These are phyloP conservation scores for Tetracladium setigerum DNA, from an alignment of 495 filamentous ascomycete genomes.

Conservation along the genomic window DNA sequence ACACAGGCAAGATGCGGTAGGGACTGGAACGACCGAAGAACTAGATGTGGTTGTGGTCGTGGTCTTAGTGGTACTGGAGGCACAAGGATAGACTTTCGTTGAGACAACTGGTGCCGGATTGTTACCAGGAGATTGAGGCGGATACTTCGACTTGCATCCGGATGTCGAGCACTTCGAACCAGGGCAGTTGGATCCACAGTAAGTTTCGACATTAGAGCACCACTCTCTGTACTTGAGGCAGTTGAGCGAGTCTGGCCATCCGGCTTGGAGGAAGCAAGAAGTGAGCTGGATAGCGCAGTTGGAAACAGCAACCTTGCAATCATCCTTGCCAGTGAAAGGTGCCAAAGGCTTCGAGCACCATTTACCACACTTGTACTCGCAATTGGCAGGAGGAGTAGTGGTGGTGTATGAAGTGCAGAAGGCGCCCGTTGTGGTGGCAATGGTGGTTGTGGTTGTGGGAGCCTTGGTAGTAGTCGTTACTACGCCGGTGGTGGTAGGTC, in stretches of 20 bases:
- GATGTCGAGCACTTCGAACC: slow-evolving; percentile 24
- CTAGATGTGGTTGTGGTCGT: slow-evolving; percentile 12
- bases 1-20: slow-evolving; percentile 38
- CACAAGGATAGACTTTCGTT: slow-evolving; percentile 25
- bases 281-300: slow-evolving; percentile 34
- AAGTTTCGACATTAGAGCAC: slow-evolving; percentile 30
- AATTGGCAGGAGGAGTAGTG: slow-evolving; percentile 31
- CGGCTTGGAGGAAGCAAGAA: slow-evolving; percentile 40
- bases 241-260: slow-evolving; percentile 34
- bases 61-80: slow-evolving; percentile 7
- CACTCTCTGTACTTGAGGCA: slow-evolving; percentile 37
- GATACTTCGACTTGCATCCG: slow-evolving; percentile 30
- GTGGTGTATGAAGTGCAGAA: slow-evolving; percentile 30
- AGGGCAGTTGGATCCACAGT: slow-evolving; percentile 27
- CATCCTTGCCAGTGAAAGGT: slow-evolving; percentile 28
- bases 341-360: slow-evolving; percentile 44
- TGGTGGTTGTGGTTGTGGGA: slow-evolving; percentile 15
- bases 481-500: not conserved
- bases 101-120: slow-evolving; percentile 26
- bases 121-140: slow-evolving; percentile 24
- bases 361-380: slow-evolving; percentile 41
- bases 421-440: slow-evolving; percentile 29
- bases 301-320: slow-evolving; percentile 29
- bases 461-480: slow-evolving; percentile 5
- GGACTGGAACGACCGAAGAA: slow-evolving; percentile 29